A percentile compares a stretch with the other conserved stretches of the same genome.
phyloP scores from a whole-genome alignment of 2,329 filamentous ascomycete genomes.

The Penicillium frequentans region DNA sequence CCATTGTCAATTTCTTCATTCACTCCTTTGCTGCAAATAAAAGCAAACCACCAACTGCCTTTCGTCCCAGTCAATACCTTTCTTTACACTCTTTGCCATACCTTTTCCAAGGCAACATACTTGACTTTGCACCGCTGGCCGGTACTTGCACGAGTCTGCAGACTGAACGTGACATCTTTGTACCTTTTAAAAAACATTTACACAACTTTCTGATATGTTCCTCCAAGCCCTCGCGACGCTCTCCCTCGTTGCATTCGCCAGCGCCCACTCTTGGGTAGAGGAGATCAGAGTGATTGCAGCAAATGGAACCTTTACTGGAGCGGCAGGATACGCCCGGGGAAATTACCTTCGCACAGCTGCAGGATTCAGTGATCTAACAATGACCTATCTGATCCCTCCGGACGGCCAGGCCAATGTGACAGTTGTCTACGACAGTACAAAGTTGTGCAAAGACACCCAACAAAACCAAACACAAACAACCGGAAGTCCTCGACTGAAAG shows the following conservation, averaged over 20 bases:
- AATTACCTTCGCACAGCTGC: conserved; percentile 60
- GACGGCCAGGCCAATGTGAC: conserved; percentile 51
- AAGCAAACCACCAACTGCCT: not conserved
- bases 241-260: conserved; percentile 19
- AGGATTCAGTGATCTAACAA: conserved; percentile 58
- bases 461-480: conserved; percentile 58
- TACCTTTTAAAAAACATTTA: conserved; percentile 1
- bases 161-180: not conserved
- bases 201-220: conserved; percentile 5
- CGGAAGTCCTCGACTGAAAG: conserved; percentile 63
- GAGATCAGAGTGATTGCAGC: conserved; percentile 67
- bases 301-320: conserved; percentile 71
- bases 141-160: conserved; percentile 1
- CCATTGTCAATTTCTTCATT: conserved; percentile 1
- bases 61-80: not conserved
- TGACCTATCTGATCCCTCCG: conserved; percentile 64
- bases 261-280: conserved; percentile 82
- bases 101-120: not conserved
- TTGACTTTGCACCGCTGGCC: conserved; percentile 9
- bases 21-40: not conserved
- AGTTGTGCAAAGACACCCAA: conserved; percentile 66
- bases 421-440: conserved; percentile 50
- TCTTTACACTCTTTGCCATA: not conserved
- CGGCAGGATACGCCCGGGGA: conserved; percentile 72
- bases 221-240: conserved; percentile 28